These are phyloP conservation scores for Aspergillus campestris DNA, from an alignment of 495 filamentous ascomycete genomes.

Conservation along the genomic window DNA sequence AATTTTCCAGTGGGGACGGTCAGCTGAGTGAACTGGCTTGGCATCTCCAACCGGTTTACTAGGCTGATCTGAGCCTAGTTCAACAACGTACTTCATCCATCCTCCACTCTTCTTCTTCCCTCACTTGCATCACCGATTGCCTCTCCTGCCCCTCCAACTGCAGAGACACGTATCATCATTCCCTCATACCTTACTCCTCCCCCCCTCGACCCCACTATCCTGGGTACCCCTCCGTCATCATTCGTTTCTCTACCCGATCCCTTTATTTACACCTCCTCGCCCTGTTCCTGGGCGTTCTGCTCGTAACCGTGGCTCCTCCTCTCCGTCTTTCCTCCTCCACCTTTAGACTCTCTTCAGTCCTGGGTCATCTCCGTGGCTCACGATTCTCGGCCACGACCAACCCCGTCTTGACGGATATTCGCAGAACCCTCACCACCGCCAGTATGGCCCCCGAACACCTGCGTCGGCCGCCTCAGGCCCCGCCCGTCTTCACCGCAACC, in stretches of 20 bases:
- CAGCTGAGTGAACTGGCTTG: too few species aligned
- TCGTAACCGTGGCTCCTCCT: slow-evolving; percentile 70
- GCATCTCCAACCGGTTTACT: too few species aligned
- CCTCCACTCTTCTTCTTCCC: not conserved
- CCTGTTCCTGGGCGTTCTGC: slow-evolving; percentile 48
- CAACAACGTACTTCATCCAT: too few species aligned
- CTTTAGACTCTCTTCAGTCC: slow-evolving; percentile 45
- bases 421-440: slow-evolving; percentile 48
- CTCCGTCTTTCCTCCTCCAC: slow-evolving; percentile 45
- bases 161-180: slow-evolving; percentile 1
- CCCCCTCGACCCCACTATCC: not conserved
- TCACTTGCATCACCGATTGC: not conserved
- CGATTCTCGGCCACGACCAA: slow-evolving; percentile 15
- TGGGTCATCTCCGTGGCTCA: slow-evolving; percentile 49
- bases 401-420: slow-evolving; percentile 13
- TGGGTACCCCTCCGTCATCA: slow-evolving; percentile 13
- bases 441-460: slow-evolving; percentile 58
- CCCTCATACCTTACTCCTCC: not conserved
- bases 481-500: slow-evolving; percentile 80
- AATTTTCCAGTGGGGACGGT: too few species aligned
- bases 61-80: too few species aligned
- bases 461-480: slow-evolving; percentile 70
- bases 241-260: slow-evolving; percentile 19
- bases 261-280: slow-evolving; percentile 47
- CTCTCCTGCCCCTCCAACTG: not conserved